phyloP scores from a whole-genome alignment of 345 rosid genomes.

The Brassica rapa region DNA sequence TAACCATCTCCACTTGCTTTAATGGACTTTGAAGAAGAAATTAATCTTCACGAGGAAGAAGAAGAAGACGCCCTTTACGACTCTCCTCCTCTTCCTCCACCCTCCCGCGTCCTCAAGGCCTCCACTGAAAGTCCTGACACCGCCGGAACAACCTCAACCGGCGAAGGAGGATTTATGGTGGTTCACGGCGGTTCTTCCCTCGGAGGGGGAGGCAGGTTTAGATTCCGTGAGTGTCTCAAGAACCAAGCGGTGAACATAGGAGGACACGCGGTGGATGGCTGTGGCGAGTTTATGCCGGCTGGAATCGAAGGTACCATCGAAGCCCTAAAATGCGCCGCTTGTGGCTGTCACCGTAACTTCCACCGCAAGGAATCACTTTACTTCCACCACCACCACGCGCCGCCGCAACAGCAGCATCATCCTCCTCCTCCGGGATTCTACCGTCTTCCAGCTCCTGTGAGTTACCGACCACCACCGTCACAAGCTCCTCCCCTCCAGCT shows the following conservation, averaged over 20 bases:
- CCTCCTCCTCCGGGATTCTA: slow-evolving; percentile 49
- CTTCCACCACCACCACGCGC: slow-evolving; percentile 44
- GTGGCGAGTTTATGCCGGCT: slow-evolving; percentile 78
- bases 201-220: slow-evolving; percentile 28
- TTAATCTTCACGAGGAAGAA: slow-evolving; percentile 41
- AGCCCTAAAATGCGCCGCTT: slow-evolving; percentile 77
- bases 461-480: slow-evolving; percentile 45
- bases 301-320: slow-evolving; percentile 71
- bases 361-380: slow-evolving; percentile 61
- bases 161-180: slow-evolving; percentile 38
- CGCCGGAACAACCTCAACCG: slow-evolving; percentile 31
- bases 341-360: slow-evolving; percentile 82
- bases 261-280: slow-evolving; percentile 80
- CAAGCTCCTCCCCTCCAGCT: slow-evolving; percentile 51
- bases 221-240: slow-evolving; percentile 73
- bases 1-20: not conserved
- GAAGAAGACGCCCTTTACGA: slow-evolving; percentile 48
- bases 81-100: slow-evolving; percentile 35
- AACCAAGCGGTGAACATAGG: slow-evolving; percentile 79
- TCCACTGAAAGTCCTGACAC: slow-evolving; percentile 34
- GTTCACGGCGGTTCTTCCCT: slow-evolving; percentile 16
- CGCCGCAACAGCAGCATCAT: slow-evolving; percentile 29
- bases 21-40: slow-evolving; percentile 50
- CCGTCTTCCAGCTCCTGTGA: slow-evolving; percentile 49
- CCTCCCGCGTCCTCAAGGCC: slow-evolving; percentile 19